Evolutionary conservation across 495 filamentous ascomycete species (phyloP).

Genomic region (Penicillium diatomitis): DNA sequence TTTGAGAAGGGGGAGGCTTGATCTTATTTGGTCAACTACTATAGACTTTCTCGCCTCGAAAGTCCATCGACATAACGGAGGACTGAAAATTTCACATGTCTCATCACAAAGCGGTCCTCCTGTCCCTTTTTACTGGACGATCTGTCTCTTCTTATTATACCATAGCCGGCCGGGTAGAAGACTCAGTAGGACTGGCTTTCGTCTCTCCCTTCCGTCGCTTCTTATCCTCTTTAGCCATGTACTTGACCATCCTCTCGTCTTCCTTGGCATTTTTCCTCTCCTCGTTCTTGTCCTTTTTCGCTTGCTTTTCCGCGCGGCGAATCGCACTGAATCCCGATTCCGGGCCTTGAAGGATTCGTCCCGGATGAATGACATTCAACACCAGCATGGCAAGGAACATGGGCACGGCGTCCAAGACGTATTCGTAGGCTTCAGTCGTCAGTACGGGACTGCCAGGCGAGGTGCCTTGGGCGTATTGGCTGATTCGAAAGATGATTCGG

Average conservation of each 20-base stretch:
- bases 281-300: conserved; percentile 7
- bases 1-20: too few species aligned
- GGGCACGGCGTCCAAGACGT: conserved; percentile 47
- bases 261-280: background rate
- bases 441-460: conserved; percentile 31
- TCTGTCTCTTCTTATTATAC: too few species aligned
- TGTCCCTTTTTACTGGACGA: too few species aligned
- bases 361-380: conserved; percentile 45
- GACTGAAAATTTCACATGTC: too few species aligned
- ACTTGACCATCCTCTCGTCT: conserved; percentile 1
- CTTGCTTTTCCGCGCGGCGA: conserved; percentile 2
- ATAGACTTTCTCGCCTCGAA: too few species aligned
- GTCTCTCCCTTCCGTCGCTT: conserved; percentile 2
- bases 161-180: too few species aligned
- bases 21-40: too few species aligned
- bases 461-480: conserved; percentile 41
- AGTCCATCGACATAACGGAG: too few species aligned
- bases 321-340: conserved; percentile 7
- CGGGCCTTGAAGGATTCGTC: conserved; percentile 39
- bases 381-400: conserved; percentile 44
- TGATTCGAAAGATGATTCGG: conserved; percentile 47
- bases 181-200: background rate
- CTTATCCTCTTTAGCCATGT: background rate
- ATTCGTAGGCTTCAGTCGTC: conserved; percentile 44
- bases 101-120: too few species aligned